These are phyloP conservation scores for Scheffersomyces lignicola DNA, from an alignment of 1,139 yeast genomes.

Conservation along the genomic window DNA sequence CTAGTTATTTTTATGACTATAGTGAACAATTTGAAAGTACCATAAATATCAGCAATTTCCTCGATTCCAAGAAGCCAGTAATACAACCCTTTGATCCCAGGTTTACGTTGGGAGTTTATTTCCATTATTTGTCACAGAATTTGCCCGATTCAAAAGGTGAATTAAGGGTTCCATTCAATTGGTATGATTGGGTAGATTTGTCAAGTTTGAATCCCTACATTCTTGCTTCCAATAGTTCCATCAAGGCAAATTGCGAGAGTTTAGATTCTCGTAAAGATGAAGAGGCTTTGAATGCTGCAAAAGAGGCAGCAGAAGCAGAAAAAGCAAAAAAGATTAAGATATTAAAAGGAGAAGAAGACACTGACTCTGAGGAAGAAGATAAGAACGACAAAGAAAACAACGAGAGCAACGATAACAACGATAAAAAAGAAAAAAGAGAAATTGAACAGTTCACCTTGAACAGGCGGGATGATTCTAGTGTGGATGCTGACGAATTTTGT, in stretches of 20 bases:
- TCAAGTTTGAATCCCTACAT: constrained; percentile 40
- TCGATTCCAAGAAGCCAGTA: constrained; percentile 21
- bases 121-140: constrained; percentile 23
- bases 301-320: constrained; percentile 15
- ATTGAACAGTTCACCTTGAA: no score
- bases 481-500: constrained; percentile 23
- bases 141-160: constrained; percentile 4
- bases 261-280: constrained; percentile 32
- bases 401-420: no score
- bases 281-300: constrained; percentile 13
- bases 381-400: no score
- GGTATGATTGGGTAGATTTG: constrained; percentile 28
- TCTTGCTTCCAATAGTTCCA: constrained; percentile 30
- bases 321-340: constrained; percentile 12
- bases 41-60: constrained; percentile 6
- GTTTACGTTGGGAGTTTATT: constrained; percentile 46
- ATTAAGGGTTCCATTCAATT: constrained; percentile 34
- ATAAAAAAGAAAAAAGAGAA: no score
- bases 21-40: no score
- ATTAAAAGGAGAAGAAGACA: constrained; percentile 8
- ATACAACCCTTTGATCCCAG: constrained; percentile 52
- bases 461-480: constrained; percentile 8
- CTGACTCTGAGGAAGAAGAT: constrained; percentile 9
- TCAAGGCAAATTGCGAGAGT: constrained; percentile 32
- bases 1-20: constrained; percentile 20